phyloP scores from a whole-genome alignment of 192 early-diverging fungal genomes.

The Podila verticillata region DNA sequence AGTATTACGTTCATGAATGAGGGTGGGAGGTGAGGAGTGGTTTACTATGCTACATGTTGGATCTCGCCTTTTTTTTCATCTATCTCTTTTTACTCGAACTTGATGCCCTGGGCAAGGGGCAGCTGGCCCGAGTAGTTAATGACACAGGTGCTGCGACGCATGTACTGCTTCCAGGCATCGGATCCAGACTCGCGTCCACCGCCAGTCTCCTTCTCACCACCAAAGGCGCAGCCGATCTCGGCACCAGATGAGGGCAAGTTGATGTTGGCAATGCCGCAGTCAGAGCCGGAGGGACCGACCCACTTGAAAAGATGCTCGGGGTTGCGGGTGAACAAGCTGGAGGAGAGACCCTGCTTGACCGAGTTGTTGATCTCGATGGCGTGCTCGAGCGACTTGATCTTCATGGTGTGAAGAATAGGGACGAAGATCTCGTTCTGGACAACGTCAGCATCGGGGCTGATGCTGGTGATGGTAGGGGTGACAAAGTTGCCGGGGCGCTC shows the following conservation, averaged over 20 bases:
- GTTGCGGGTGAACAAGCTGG: conserved; percentile 85
- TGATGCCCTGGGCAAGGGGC: conserved; percentile 95
- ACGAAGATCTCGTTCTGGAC: conserved; percentile 96
- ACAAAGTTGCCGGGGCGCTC: conserved; percentile 89
- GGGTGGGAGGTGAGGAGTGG: no score
- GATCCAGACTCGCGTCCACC: conserved; percentile 93
- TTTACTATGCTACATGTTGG: not conserved
- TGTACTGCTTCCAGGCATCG: conserved; percentile 88
- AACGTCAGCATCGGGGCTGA: conserved; percentile 76
- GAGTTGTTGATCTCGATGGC: conserved; percentile 90
- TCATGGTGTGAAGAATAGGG: conserved; percentile 90
- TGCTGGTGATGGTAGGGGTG: conserved; percentile 89
- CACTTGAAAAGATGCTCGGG: conserved; percentile 89
- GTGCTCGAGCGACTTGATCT: conserved; percentile 80
- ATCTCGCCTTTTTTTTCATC: not conserved
- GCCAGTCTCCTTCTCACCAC: conserved; percentile 97
- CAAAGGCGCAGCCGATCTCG: conserved; percentile 97
- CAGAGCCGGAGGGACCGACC: conserved; percentile 91
- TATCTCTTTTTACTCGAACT: conserved; percentile 76
- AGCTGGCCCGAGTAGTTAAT: conserved; percentile 90
- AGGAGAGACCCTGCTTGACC: conserved; percentile 88
- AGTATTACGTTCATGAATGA: no score
- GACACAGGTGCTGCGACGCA: conserved; percentile 63
- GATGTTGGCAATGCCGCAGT: conserved; percentile 93
- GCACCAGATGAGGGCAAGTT: conserved; percentile 98